Conservation (phyloP, 805 yeast genomes). For the Ogataea neopini region DNA sequence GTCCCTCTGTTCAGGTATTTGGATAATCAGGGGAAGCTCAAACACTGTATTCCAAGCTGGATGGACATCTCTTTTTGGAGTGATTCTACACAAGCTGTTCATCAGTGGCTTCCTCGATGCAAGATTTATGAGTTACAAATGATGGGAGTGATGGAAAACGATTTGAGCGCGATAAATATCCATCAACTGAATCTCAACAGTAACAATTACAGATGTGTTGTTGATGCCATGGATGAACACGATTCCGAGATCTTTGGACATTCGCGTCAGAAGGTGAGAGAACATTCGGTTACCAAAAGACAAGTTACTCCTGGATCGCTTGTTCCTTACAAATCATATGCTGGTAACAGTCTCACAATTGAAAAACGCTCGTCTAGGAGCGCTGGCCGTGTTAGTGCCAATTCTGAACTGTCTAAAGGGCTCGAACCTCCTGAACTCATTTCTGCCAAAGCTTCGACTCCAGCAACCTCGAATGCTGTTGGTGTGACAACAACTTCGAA, state of each 20-base stretch:
- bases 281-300: not conserved
- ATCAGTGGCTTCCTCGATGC: slow-evolving; percentile 90
- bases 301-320: not conserved
- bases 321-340: not conserved
- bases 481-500: slow-evolving; percentile 39
- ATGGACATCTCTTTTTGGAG: slow-evolving; percentile 91
- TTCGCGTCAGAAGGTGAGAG: not conserved
- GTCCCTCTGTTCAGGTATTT: slow-evolving; percentile 84
- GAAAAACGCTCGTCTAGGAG: slow-evolving; percentile 3
- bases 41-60: slow-evolving; percentile 92
- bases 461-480: slow-evolving; percentile 36
- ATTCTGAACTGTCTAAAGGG: slow-evolving; percentile 12
- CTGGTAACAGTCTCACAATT: slow-evolving; percentile 5
- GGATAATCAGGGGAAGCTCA: slow-evolving; percentile 49
- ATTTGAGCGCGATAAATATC: slow-evolving; percentile 66
- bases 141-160: slow-evolving; percentile 98
- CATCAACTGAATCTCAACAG: slow-evolving; percentile 49
- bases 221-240: slow-evolving; percentile 65
- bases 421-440: slow-evolving; percentile 26
- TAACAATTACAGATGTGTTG: slow-evolving; percentile 39
- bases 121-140: slow-evolving; percentile 93
- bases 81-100: slow-evolving; percentile 46
- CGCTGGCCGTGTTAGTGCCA: slow-evolving; percentile 5
- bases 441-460: slow-evolving; percentile 28
- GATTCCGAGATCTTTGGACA: slow-evolving; percentile 56